A percentile compares a stretch with the other conserved stretches of the same genome.
These are phyloP conservation scores for Ceratocystiopsis sp. DNA, from an alignment of 2,329 filamentous ascomycete genomes.

Conservation along the genomic window DNA sequence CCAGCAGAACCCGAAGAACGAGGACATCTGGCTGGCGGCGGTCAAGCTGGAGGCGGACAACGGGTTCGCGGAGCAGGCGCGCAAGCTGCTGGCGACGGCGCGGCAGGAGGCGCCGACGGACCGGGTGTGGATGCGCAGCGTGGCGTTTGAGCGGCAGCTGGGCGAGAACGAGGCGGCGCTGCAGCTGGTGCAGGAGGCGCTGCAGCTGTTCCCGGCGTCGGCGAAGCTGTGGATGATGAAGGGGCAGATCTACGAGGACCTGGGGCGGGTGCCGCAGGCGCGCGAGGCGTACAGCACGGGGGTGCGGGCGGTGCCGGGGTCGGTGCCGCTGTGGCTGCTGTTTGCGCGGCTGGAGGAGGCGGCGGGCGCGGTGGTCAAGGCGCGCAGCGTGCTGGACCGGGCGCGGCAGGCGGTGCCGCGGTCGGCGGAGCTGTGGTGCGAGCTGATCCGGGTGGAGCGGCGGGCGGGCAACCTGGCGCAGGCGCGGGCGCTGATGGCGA, in stretches of 20 bases:
- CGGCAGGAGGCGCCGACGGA: constrained; percentile 84
- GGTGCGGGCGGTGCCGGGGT: constrained; percentile 70
- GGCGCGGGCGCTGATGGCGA: constrained; percentile 84
- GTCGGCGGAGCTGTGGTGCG: constrained; percentile 70
- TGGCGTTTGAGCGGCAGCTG: constrained; percentile 78
- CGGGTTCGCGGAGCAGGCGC: constrained; percentile 62
- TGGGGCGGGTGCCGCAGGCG: constrained; percentile 65
- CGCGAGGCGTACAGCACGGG: constrained; percentile 80
- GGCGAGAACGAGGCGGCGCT: constrained; percentile 66
- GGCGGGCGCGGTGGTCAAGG: constrained; percentile 70
- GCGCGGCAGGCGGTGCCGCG: constrained; percentile 79
- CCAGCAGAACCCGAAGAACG: constrained; percentile 88
- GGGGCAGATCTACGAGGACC: constrained; percentile 85
- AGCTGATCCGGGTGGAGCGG: constrained; percentile 84
- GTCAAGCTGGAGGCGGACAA: constrained; percentile 94
- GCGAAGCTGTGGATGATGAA: constrained; percentile 98
- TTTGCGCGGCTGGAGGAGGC: constrained; percentile 79
- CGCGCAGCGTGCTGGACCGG: constrained; percentile 81
- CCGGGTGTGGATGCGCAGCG: constrained; percentile 92
- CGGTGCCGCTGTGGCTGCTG: constrained; percentile 77
- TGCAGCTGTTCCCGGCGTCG: constrained; percentile 70
- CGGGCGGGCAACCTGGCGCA: constrained; percentile 69
- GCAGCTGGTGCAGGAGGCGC: constrained; percentile 69
- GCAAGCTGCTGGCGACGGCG: constrained; percentile 65
- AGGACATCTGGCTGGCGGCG: constrained; percentile 93